Base-by-base conservation (phyloP, 208 protist species). In the Leishmania turanica region DNA sequence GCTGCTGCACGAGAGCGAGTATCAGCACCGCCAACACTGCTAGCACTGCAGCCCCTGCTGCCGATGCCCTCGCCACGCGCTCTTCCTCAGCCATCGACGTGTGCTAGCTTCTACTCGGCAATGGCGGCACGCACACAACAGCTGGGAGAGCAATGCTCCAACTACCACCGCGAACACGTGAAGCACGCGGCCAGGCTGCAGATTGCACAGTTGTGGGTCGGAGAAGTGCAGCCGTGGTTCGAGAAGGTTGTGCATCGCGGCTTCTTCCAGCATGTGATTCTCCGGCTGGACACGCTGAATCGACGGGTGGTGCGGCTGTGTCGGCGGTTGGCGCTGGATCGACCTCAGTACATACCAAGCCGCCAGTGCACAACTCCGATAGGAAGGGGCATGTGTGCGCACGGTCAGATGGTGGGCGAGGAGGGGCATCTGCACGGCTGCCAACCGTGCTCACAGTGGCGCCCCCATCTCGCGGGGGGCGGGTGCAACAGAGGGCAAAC, bases 171-270 rank as follows among this genome's bases (percentile, higher is more conserved):
- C 2, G 64, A 53, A 0, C 40, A 74, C 34, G 15, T 78, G 53
- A 4, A 87, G 40, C 85, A 70, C 21, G 66, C 69, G 1, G 80
- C 82, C 51, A 90, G 82, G 66, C 72, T 87, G 7, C 65, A 84
- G 65, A 76, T 90, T 49, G 84, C 87, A 6, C 70, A 85, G 72
- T 60, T 76, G 24, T 90, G 87, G 87, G 34, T 7, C 4, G 56
- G 77, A 47, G 70, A 85, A 21, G 84, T 78, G 45, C 58, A 84
- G 24, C 87, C 87, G 78, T 90, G 87, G 87, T 88, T 88, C 60
- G 54, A 82, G 6, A 24, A 11, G 7, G 82, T 78, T 4, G 87
- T 88, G 31, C 1, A 58, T 7, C 76, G 53, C 19, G 34, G 56
- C 21, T 90, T 90, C 34, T 80, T 69, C 15, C 9, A 45, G 27